These are phyloP conservation scores for Kurtzmaniella quercitrusa DNA, from an alignment of 1,139 yeast species.

Conservation along the genomic window DNA sequence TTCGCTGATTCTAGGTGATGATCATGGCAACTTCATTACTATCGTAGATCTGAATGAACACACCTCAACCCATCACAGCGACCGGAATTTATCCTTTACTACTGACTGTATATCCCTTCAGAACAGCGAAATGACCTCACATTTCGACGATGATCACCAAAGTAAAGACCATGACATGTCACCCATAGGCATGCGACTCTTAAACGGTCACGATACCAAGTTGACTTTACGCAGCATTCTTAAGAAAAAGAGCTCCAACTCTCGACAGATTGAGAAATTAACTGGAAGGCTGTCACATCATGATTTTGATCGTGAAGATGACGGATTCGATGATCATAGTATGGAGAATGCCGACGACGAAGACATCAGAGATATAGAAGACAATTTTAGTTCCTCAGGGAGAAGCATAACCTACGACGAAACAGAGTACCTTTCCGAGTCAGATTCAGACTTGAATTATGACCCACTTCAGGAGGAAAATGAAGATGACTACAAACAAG, in stretches of 20 bases:
- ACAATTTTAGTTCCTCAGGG: neutral
- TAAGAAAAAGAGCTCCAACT: conserved; percentile 4
- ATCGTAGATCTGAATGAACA: conserved; percentile 11
- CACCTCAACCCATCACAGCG: conserved; percentile 9
- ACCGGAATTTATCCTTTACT: conserved; percentile 28
- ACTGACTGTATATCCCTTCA: conserved; percentile 37
- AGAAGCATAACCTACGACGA: neutral
- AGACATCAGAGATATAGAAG: neutral
- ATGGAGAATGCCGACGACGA: conserved; percentile 1
- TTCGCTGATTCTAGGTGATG: conserved; percentile 10
- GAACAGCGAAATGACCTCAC: conserved; percentile 39
- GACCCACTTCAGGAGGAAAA: conserved; percentile 40
- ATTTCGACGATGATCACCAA: conserved; percentile 12
- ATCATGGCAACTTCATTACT: conserved; percentile 13
- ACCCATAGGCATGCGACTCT: conserved; percentile 6
- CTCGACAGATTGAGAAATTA: neutral
- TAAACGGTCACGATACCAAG: conserved; percentile 3
- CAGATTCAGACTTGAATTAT: conserved; percentile 23
- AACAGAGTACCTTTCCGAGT: conserved; percentile 15
- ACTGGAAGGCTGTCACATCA: neutral
- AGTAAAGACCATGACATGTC: conserved; percentile 1
- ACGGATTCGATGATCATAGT: conserved; percentile 5
- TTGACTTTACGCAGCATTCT: conserved; percentile 7
- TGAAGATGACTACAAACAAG: conserved; percentile 32
- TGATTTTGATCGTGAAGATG: neutral